Base-by-base conservation (phyloP, 1,284 basidiomycete genomes). In the Porogramme epimiltina region DNA sequence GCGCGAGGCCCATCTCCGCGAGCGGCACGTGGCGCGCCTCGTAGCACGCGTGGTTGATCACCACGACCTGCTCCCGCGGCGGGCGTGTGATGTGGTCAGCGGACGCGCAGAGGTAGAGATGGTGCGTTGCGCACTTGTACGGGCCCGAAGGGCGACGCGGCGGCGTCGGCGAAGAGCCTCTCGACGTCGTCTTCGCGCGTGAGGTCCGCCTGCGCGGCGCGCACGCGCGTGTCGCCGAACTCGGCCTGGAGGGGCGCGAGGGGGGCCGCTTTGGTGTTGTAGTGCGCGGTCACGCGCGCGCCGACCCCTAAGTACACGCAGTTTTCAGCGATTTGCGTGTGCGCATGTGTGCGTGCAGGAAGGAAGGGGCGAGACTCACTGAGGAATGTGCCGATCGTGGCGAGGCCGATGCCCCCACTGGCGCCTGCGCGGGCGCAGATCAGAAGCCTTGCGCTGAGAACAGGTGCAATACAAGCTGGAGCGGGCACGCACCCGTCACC, bases 201-300 rank as follows among this genome's bases (percentile, higher is more conserved):
- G 8, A 91, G 76, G 58, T 91, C 75, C 2, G 84, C 85, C 62
- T 82, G 80, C 3, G 79, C 67, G 13, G 71, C 56, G 31, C 74
- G 70, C 5, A 81, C 19, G 16, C 67, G 68, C n/a, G 62, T 58
- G 4, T 69, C 55, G 15, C 70, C 70, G 51, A 73, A 77, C 45
- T 71, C 64, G 10, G 63, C 62, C 15, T 70, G 48, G 16, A 87
- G 70, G 2, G 73, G 67, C 6, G 75, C 66, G 11, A 89, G 69
- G 0, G 81, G 67, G 0, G 67, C 63, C 16, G 70, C 60, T 39
- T 77, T 83, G 11, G 79, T 77, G 66, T 89, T 85, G 68, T 85
- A 91, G 63, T 90, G 87, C 0, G 86, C 87, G 0, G 85, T 83
- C 8, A 91, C 86, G 53, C 77, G 78, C 3, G 88, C 85, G 3